These are phyloP conservation scores for Wickerhamomyces bovis DNA, from an alignment of 805 yeast species.

Conservation along the genomic window DNA sequence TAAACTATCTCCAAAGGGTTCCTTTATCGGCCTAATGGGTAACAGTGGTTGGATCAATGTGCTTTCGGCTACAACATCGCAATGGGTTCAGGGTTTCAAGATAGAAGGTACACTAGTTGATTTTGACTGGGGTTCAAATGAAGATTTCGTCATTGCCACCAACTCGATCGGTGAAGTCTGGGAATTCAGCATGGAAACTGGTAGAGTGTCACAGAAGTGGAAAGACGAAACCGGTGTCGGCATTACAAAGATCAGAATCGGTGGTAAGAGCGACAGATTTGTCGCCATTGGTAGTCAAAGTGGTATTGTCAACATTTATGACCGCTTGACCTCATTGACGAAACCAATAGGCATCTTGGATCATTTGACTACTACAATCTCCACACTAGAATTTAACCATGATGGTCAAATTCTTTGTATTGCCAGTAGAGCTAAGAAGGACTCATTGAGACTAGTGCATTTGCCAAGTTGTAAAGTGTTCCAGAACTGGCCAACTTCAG, in stretches of 20 bases:
- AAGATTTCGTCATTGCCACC: constrained; percentile 46
- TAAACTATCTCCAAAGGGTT: constrained; percentile 68
- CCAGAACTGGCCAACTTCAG: constrained; percentile 95
- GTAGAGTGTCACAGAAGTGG: constrained; percentile 64
- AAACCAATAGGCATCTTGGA: constrained; percentile 64
- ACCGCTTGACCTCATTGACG: constrained; percentile 35
- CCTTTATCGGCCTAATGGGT: constrained; percentile 70
- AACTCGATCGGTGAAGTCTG: constrained; percentile 82
- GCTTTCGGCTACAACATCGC: constrained; percentile 71
- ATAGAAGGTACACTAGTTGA: constrained; percentile 84
- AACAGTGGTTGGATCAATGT: constrained; percentile 89
- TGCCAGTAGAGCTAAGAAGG: constrained; percentile 80
- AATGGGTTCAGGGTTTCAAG: constrained; percentile 81
- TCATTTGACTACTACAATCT: constrained; percentile 75
- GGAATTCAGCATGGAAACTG: constrained; percentile 62
- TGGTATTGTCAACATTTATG: constrained; percentile 88
- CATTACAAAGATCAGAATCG: constrained; percentile 68
- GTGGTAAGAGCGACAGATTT: constrained; percentile 69
- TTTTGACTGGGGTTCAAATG: constrained; percentile 56
- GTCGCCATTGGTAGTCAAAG: constrained; percentile 83
- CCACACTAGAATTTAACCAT: constrained; percentile 63
- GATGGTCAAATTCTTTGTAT: constrained; percentile 89
- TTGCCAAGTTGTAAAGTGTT: constrained; percentile 82
- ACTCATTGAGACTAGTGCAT: constrained; percentile 82
- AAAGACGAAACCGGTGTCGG: constrained; percentile 82